Base-by-base conservation (phyloP, 768 basidiomycete species). In the Pulveroboletus ravenelii region DNA sequence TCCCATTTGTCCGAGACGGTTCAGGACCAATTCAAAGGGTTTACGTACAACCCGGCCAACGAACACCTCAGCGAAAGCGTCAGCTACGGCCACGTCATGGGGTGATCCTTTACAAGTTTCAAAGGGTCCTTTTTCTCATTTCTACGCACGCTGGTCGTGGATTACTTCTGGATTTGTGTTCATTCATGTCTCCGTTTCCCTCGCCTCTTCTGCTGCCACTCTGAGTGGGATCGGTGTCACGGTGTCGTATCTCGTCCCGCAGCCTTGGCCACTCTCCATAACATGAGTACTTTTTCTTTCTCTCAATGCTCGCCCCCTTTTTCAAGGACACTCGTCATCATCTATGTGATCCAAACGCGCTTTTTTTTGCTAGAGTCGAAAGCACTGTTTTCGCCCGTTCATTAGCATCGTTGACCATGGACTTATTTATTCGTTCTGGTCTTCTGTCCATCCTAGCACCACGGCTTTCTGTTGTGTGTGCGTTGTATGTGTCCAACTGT, bases 1-100 rank as follows among this genome's bases (percentile, higher is more conserved):
- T 93, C 91, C 4, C 85, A 82, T 25, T 73, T 99, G 34, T 93
- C 90, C 14, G 89, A 96, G 74, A 97, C 94, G 0, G 93, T 99
- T 2, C 95, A 99, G 67, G 92, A 93, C 61, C 92, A 94, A 67
- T 98, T 98, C 79, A 75, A 78, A 60, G 89, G 89, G 25, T 93
- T 93, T 72, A 92, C 89, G 5, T 92, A 91, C 67, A 90, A 90
- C 66, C 87, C 88, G 1, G 81, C 82, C 20, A 88, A 87, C 65
- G 87, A 89, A 59, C 85, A 90, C 60, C 78, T 90, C 62, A 86
- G 87, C 68, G 88, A 89, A 72, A 90, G 88, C 62, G 86, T 85
- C 61, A 86, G 75, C 69, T 89, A 87, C 55, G 54, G 67, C 35
- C 62, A 70, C 41, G 66, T 50, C 51, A 69, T 68, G 65, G 66